Percentiles rank a stretch among this genome's conserved stretches.
Conservation (phyloP, 2,329 filamentous ascomycete genomes). For the Ophiocordyceps camponoti-floridani region DNA sequence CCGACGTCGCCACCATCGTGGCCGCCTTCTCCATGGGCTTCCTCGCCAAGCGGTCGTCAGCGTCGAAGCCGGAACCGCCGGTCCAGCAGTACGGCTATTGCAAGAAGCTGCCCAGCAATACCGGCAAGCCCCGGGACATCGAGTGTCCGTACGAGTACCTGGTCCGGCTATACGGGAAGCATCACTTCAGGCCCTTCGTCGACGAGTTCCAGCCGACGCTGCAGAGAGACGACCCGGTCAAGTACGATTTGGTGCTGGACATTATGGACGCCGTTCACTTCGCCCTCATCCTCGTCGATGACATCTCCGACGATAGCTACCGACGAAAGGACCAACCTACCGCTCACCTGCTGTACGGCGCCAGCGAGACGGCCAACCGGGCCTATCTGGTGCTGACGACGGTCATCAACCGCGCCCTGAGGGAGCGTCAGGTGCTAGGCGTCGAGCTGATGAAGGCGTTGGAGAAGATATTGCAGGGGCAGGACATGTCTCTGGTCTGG, state of each 20-base stretch:
- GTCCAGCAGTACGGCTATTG: conserved; percentile 2
- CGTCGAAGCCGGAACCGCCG: neutral
- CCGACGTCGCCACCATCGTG: neutral
- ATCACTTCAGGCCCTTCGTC: conserved; percentile 4
- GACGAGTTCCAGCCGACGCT: conserved; percentile 1
- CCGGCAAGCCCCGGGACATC: neutral
- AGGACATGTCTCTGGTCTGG: conserved; percentile 5
- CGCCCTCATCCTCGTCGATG: conserved; percentile 5
- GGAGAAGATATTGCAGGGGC: conserved; percentile 4
- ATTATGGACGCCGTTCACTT: conserved; percentile 6
- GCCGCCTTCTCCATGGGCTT: conserved; percentile 1
- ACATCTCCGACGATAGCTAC: conserved; percentile 5
- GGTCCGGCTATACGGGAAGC: conserved; percentile 3
- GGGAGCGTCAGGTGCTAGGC: conserved; percentile 3
- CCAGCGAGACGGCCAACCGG: conserved; percentile 4
- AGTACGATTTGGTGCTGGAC: conserved; percentile 3
- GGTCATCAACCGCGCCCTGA: conserved; percentile 4
- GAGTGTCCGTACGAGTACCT: conserved; percentile 5
- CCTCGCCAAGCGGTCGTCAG: neutral
- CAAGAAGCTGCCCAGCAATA: neutral
- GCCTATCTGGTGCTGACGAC: conserved; percentile 5
- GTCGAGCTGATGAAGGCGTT: conserved; percentile 3
- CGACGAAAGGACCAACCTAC: conserved; percentile 4
- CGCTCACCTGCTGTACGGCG: conserved; percentile 4
- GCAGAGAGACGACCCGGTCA: conserved; percentile 1